Conservation (phyloP, 805 yeast species). For the Wickerhamomyces silvicola region DNA sequence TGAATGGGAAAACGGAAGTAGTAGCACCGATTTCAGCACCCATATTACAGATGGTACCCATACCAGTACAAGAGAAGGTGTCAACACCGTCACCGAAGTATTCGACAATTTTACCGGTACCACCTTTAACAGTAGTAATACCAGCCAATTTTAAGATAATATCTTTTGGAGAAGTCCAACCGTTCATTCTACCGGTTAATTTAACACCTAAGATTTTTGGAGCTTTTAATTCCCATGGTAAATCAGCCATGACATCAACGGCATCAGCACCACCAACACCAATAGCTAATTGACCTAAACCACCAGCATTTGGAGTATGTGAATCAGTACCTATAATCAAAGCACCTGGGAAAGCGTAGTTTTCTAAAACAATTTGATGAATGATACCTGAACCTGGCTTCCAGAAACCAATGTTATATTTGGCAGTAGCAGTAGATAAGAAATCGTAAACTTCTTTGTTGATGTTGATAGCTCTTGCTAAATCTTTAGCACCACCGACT, state of each 20-base stretch:
- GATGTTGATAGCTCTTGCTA: constrained; percentile 77
- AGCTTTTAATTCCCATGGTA: constrained; percentile 97
- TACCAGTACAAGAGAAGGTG: constrained; percentile 92
- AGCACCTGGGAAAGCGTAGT: constrained; percentile 96
- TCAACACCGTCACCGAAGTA: constrained; percentile 94
- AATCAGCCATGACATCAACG: constrained; percentile 90
- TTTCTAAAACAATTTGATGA: constrained; percentile 94
- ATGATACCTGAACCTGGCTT: constrained; percentile 99
- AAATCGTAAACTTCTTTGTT: constrained; percentile 95
- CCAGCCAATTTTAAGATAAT: constrained; percentile 91
- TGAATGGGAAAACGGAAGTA: constrained; percentile 95
- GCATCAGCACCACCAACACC: constrained; percentile 99
- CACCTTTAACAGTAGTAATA: constrained; percentile 93
- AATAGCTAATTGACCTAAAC: constrained; percentile 94
- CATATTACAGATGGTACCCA: constrained; percentile 99
- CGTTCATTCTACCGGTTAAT: constrained; percentile 83
- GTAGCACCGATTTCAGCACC: constrained; percentile 99
- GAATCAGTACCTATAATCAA: constrained; percentile 95
- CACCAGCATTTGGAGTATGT: constrained; percentile 98
- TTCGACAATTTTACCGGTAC: constrained; percentile 95
- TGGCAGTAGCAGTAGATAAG: constrained; percentile 82
- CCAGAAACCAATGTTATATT: constrained; percentile 98
- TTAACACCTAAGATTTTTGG: constrained; percentile 94
- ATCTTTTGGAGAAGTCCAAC: constrained; percentile 98
- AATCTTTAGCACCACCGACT: constrained; percentile 80